phyloP scores from a whole-genome alignment of 257 asterid genomes.

The Pogostemon cablin region DNA sequence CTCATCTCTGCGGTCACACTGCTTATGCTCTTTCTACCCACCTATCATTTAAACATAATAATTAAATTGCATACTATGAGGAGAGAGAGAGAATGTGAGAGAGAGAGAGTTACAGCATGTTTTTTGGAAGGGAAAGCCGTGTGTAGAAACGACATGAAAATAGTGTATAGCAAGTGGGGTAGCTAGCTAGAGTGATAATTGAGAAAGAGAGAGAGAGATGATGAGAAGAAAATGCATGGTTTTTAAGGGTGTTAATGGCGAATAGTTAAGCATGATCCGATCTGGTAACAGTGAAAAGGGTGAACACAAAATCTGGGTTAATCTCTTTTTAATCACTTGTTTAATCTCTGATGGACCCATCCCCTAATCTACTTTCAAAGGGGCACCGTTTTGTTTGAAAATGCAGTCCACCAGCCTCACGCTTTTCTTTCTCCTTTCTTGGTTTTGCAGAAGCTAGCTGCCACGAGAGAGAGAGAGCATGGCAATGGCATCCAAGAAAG shows the following conservation, averaged over 20 bases:
- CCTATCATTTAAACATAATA: neutral
- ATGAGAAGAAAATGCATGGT: neutral
- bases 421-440: conserved; percentile 30
- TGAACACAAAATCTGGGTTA: neutral
- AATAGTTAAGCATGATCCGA: conserved; percentile 16
- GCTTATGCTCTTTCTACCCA: conserved; percentile 22
- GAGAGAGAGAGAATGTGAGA: neutral
- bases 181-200: neutral
- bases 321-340: conserved; percentile 7
- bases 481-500: conserved; percentile 26
- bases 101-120: conserved; percentile 14
- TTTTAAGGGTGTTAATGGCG: neutral
- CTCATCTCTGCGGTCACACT: conserved; percentile 25
- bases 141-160: conserved; percentile 31
- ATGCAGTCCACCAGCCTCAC: neutral
- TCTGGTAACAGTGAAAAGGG: conserved; percentile 29
- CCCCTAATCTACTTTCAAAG: conserved; percentile 24
- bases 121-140: conserved; percentile 20
- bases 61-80: neutral
- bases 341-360: conserved; percentile 26
- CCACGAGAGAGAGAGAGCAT: conserved; percentile 2
- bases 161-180: too few species aligned
- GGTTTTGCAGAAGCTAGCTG: conserved; percentile 31
- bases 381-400: conserved; percentile 37
- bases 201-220: neutral